Base-by-base conservation (phyloP, 2,329 filamentous ascomycete genomes). In the Ilyonectria mors-panacis region DNA sequence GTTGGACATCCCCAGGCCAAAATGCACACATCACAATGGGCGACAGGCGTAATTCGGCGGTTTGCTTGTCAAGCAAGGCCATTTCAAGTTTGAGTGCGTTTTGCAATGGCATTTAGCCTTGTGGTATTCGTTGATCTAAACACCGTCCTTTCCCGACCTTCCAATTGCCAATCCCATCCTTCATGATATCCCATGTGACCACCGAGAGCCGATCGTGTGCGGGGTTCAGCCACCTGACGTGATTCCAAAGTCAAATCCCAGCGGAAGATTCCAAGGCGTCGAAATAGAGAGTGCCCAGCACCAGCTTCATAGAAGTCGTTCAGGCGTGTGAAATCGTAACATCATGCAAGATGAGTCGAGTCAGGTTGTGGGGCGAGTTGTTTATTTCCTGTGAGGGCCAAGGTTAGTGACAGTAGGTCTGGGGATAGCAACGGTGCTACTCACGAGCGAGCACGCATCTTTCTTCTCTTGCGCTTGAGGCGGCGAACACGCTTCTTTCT, bases 391-490 rank as follows among this genome's bases (percentile, higher is more conserved):
- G n/a, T 78, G 45, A 15, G 9, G 19, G 42, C 8, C 13, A 66
- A 76, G 30, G 86, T 78, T 84, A 83, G 65, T 54, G 19, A 48
- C 63, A 75, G 35, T 13, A 42, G 19, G 10, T 48, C 4, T 12
- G 17, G 12, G 12, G 15, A 1, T 21, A 13, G 26, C n/a, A 23
- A 1, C 5, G 37, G 23, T 48, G 39, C 23, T 54, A 87, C 94
- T 90, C 90, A 98, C 96, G 92, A 95, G 88, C 96, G 89, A 81
- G 95, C 96, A 85, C 96, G 92, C 88, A 96, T 97, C 95, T 99
- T 99, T 94, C 96, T 97, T 89, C 96, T 94, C 95, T 99, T 99
- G 85, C 95, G 93, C 93, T 98, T 98, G 86, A 99, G 94, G 87
- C 96, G 92, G 82, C 96, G 91, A 88, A 97, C 95, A 85, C 96